Conservation (phyloP, 2,329 filamentous ascomycete species). For the Tolypocladium guangdongense region DNA sequence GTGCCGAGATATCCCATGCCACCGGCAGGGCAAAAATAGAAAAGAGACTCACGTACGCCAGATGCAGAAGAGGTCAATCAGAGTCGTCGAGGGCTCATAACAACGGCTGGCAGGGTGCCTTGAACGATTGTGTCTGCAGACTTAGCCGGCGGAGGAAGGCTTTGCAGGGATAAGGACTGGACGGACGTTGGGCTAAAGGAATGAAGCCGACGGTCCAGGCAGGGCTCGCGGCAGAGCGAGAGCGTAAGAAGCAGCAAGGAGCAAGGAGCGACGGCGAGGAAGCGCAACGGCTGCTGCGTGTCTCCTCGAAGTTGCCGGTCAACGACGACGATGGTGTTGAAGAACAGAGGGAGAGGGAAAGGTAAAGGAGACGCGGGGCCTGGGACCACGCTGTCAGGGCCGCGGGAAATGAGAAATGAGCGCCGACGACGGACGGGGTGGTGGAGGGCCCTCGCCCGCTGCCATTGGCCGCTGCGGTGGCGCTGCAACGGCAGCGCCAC, state of each 20-base stretch:
- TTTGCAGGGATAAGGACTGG: slow-evolving; percentile 20
- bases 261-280: background rate
- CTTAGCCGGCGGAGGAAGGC: background rate
- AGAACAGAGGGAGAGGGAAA: background rate
- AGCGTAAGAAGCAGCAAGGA: slow-evolving; percentile 2
- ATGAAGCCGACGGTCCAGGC: slow-evolving; percentile 19
- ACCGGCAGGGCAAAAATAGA: background rate
- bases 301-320: background rate
- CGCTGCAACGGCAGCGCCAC: background rate
- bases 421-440: slow-evolving; percentile 1
- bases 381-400: background rate
- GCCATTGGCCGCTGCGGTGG: slow-evolving; percentile 2
- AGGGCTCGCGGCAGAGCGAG: background rate
- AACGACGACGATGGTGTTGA: background rate
- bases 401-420: slow-evolving; percentile 3
- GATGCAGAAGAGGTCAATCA: background rate
- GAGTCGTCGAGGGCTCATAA: background rate
- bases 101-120: background rate
- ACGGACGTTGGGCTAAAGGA: slow-evolving; percentile 25
- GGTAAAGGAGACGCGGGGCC: background rate
- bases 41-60: background rate
- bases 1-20: background rate
- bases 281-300: background rate
- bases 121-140: background rate
- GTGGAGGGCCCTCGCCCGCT: slow-evolving; percentile 1